These are phyloP conservation scores for barley (Hordeum vulgare) DNA, from an alignment of 176 grass and related monocot species.

Conservation along the genomic window MorexV3_pseudomolecules_assembly NC_058523.1:527012927-527013426, in stretches of 20 bases:
- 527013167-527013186: constrained; percentile 17
- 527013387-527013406: not conserved
- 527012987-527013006: too few relatives aligned
- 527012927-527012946: not conserved
- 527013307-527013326: not conserved
- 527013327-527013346: not conserved
- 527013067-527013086: constrained; percentile 26
- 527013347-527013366: constrained; percentile 2
- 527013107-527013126: constrained; percentile 25
- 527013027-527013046: not conserved
- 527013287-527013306: constrained; percentile 2
- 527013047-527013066: not conserved
- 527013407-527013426: constrained; percentile 7
- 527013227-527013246: constrained; percentile 15
- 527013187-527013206: constrained; percentile 16
- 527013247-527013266: constrained; percentile 31
- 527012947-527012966: not conserved
- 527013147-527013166: constrained; percentile 16
- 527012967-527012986: not conserved
- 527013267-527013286: constrained; percentile 22
- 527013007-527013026: not conserved
- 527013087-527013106: not conserved
- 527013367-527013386: not conserved
- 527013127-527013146: not conserved
- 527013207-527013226: constrained; percentile 10